Evolutionary conservation across 192 early-diverging fungal species (phyloP).

Genomic region (Rhizoclosmatium sp.): DNA sequence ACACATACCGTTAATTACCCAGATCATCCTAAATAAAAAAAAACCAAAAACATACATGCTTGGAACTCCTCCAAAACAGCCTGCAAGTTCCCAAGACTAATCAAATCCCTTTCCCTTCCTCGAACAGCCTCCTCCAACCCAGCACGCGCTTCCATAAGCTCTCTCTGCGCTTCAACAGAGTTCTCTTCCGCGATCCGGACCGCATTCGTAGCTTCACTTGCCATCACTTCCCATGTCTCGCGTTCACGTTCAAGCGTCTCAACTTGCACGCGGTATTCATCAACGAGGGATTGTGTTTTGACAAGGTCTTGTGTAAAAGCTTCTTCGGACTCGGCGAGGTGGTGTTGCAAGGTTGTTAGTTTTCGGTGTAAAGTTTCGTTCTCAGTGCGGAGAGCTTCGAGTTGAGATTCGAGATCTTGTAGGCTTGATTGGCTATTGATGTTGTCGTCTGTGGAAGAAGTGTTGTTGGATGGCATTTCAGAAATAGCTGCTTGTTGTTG

Average conservation of each 20-base stretch:
- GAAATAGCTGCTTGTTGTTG: background rate
- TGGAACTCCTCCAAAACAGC: slow-evolving; percentile 89
- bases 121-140: slow-evolving; percentile 55
- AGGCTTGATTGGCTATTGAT: background rate
- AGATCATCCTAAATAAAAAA: background rate
- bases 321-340: slow-evolving; percentile 70
- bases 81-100: slow-evolving; percentile 81
- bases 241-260: slow-evolving; percentile 67
- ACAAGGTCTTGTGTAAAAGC: slow-evolving; percentile 64
- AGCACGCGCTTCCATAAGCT: slow-evolving; percentile 51
- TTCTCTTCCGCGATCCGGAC: slow-evolving; percentile 52
- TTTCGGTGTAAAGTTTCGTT: slow-evolving; percentile 56
- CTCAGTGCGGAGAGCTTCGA: slow-evolving; percentile 52
- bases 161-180: slow-evolving; percentile 59
- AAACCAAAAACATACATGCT: slow-evolving; percentile 59
- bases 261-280: slow-evolving; percentile 63
- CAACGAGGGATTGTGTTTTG: slow-evolving; percentile 58
- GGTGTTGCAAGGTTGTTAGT: slow-evolving; percentile 63
- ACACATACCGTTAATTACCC: background rate
- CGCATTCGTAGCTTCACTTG: slow-evolving; percentile 59
- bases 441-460: background rate
- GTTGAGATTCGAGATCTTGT: slow-evolving; percentile 9
- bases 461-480: background rate
- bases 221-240: slow-evolving; percentile 71
- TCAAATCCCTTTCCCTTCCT: slow-evolving; percentile 64